Percentiles rank a stretch among this genome's conserved stretches.
These are phyloP conservation scores for Coemansia sp. DNA, from an alignment of 192 early-diverging fungal species.

Conservation along the genomic window DNA sequence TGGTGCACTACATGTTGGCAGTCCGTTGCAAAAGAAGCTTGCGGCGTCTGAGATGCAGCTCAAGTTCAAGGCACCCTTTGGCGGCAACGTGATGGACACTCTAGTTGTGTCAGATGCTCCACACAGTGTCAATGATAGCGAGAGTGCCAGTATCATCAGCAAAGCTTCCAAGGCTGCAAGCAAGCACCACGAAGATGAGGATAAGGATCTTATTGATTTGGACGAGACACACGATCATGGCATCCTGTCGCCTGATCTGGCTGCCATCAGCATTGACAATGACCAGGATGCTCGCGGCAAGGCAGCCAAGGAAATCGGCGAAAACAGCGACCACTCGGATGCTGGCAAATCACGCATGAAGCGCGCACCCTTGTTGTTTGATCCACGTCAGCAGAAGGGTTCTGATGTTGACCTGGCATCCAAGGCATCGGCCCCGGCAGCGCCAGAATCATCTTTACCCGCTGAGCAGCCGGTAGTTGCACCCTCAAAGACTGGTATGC, in stretches of 20 bases:
- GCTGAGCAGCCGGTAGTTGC: neutral
- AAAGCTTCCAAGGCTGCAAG: constrained; percentile 7
- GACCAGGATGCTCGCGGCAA: constrained; percentile 16
- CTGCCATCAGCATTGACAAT: constrained; percentile 21
- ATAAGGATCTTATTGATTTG: constrained; percentile 23
- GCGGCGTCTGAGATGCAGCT: constrained; percentile 24
- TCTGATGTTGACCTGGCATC: constrained; percentile 20
- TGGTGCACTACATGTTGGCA: constrained; percentile 5
- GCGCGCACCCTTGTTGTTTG: constrained; percentile 43
- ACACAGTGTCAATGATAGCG: constrained; percentile 15
- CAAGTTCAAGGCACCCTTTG: constrained; percentile 40
- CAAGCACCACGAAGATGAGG: neutral
- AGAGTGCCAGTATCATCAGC: constrained; percentile 5
- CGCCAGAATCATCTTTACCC: neutral
- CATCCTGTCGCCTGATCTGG: constrained; percentile 37
- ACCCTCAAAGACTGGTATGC: neutral
- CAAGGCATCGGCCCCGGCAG: constrained; percentile 2
- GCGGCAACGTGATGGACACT: constrained; percentile 51
- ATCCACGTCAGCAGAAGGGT: constrained; percentile 27
- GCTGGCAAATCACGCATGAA: constrained; percentile 13
- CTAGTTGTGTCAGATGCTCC: constrained; percentile 29
- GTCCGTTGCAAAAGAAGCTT: constrained; percentile 32
- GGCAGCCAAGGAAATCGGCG: constrained; percentile 1
- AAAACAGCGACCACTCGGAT: neutral
- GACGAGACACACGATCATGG: constrained; percentile 5